Base-by-base conservation (phyloP, 345 rosid species). In the Dipteronia sinensis region DNA sequence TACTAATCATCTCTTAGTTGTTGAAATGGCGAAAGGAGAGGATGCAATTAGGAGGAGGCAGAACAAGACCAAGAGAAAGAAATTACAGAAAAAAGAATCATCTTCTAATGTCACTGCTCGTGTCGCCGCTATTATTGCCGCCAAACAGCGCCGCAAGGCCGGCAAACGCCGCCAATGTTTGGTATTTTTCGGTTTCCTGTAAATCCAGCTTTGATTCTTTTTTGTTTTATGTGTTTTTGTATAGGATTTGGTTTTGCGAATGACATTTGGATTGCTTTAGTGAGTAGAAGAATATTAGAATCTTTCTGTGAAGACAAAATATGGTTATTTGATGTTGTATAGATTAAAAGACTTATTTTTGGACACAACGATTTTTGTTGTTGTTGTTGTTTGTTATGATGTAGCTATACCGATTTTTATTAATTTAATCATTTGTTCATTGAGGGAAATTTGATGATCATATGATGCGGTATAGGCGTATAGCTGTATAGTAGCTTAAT, bases 61-160 rank as follows among this genome's bases (percentile, higher is more conserved):
- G 90, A 95, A 87, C 75, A 93, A 90, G 80, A 42, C 74, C 9
- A 86, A 42, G 44, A 77, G 93, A 78, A 93, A 92, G 93, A 93
- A 90, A 72, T 82, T 82, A 47, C 79, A 80, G 20, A 68, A 81
- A 22, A 78, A 85, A 22, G 79, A 65, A 15, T 88, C 85, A 58
- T 84, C 97, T 22, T 76, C 93, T 0, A 82, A 76, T 2, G 95
- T 95, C 3, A 87, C 94, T 34, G 78, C 95, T 76, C 97, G 91
- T 61, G 82, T 92, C 78, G 95, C 98, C 75, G 72, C 97, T 82
- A 81, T 95, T 51, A 92, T 95, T 74, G 95, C 97, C 71, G 76
- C 99, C 82, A 92, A 95, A 85, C 94, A 96, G 65, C 94, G 97
- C 69, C 98, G 99, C 75, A 82, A 79, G 73, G 51, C 95, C 46